A percentile compares a stretch with the other conserved stretches of the same genome.
Evolutionary conservation across 2,329 filamentous ascomycete genomes (phyloP).

Genomic region (Ceratocystis papillata): DNA sequence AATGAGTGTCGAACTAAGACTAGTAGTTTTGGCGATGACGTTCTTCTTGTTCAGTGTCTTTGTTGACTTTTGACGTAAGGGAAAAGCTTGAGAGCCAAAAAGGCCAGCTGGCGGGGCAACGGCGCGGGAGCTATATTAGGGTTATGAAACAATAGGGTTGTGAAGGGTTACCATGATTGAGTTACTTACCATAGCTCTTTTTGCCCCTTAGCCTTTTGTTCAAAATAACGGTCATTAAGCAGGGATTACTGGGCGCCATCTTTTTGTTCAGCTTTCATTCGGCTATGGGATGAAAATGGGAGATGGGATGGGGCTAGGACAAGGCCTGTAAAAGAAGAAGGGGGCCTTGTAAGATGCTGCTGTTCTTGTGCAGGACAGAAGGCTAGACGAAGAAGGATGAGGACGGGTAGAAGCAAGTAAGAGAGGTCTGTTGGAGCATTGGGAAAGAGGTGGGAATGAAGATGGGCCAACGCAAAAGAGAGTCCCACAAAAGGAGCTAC

Average conservation of each 20-base stretch:
- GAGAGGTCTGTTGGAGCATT: background rate
- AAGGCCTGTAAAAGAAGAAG: no score
- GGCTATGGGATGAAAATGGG: background rate
- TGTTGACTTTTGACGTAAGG: constrained; percentile 4
- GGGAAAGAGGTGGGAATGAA: background rate
- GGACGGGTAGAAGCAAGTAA: background rate
- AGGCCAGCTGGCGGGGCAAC: constrained; percentile 15
- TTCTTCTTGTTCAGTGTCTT: background rate
- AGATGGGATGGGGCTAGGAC: background rate
- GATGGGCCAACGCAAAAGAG: background rate
- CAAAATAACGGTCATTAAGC: background rate
- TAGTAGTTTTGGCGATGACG: no score
- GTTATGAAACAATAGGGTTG: background rate
- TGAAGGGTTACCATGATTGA: background rate
- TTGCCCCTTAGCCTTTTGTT: no score
- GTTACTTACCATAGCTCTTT: background rate
- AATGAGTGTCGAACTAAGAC: no score
- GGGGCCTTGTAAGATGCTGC: no score
- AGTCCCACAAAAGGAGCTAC: background rate
- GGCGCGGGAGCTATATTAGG: background rate
- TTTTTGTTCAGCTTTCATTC: constrained; percentile 11
- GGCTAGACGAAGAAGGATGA: background rate
- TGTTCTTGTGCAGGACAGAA: constrained; percentile 1
- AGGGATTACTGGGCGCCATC: constrained; percentile 1
- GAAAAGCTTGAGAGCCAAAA: background rate